Conservation (phyloP, 805 yeast genomes). For the Candida maris region DNA sequence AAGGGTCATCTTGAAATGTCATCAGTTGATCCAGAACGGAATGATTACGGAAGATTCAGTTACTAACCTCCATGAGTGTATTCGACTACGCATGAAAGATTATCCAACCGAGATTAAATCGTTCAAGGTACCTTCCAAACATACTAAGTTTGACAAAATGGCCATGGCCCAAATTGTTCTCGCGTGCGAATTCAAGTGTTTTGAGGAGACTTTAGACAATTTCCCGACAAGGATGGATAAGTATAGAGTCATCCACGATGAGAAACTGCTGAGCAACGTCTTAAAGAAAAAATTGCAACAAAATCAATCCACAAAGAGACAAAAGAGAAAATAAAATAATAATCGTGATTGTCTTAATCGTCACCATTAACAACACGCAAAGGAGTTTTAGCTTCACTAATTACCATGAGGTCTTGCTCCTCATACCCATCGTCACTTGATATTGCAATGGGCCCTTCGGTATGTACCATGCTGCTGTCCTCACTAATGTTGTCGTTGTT, state of each 20-base stretch:
- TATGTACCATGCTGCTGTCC: no score
- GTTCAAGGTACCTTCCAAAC: slow-evolving; percentile 16
- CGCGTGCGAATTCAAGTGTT: slow-evolving; percentile 51
- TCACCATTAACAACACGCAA: not conserved
- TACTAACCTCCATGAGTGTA: slow-evolving; percentile 31
- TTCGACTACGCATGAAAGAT: slow-evolving; percentile 36
- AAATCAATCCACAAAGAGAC: slow-evolving; percentile 25
- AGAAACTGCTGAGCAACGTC: slow-evolving; percentile 54
- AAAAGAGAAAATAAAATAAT: slow-evolving; percentile 20
- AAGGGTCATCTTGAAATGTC: slow-evolving; percentile 55
- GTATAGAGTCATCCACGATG: slow-evolving; percentile 52
- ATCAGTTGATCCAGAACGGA: slow-evolving; percentile 53
- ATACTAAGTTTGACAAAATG: slow-evolving; percentile 21
- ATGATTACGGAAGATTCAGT: slow-evolving; percentile 40
- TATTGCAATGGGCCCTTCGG: no score
- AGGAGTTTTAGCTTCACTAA: no score
- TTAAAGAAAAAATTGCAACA: slow-evolving; percentile 44
- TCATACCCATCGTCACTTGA: no score
- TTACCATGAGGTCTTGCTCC: no score
- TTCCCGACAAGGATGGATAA: slow-evolving; percentile 23
- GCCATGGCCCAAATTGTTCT: slow-evolving; percentile 55
- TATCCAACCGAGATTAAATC: slow-evolving; percentile 40
- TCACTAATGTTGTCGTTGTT: no score
- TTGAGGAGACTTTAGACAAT: slow-evolving; percentile 35
- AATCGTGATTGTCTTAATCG: no score